phyloP scores from a whole-genome alignment of 176 grass and related monocot genomes.

The Phyllostachys edulis region DNA sequence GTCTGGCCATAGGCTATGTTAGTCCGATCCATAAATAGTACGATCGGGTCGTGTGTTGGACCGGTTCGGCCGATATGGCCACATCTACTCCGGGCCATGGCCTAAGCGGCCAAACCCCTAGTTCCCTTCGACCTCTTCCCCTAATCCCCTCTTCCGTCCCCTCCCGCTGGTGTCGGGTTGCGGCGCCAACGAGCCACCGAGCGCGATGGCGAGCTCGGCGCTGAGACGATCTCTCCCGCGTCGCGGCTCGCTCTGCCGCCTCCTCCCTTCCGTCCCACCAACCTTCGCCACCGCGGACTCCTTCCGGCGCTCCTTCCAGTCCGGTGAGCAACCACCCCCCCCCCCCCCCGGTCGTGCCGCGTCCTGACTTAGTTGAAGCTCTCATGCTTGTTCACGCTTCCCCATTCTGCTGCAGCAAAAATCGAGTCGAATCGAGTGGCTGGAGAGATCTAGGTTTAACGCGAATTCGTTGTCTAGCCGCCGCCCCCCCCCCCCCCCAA shows the following conservation, averaged over 20 bases:
- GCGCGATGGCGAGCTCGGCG: constrained; percentile 49
- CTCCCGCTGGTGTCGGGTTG: constrained; percentile 6
- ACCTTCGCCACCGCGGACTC: background rate
- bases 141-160: background rate
- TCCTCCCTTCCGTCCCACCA: constrained; percentile 13
- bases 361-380: background rate
- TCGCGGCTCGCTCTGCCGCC: background rate
- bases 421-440: background rate
- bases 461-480: constrained; percentile 13
- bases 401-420: background rate
- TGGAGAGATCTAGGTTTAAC: constrained; percentile 22
- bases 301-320: constrained; percentile 36
- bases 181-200: constrained; percentile 41
- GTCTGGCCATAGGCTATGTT: no score
- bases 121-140: background rate
- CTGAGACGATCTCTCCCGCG: constrained; percentile 33
- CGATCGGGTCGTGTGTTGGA: no score
- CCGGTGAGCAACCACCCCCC: constrained; percentile 34
- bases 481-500: no score
- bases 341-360: background rate
- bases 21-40: no score
- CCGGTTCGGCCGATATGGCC: no score
- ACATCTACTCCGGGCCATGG: no score
- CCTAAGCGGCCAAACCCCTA: background rate
- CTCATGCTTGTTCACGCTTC: background rate